These are phyloP conservation scores for Stevia rebaudiana DNA, from an alignment of 140 eudicot species.

Conservation along the genomic window DNA sequence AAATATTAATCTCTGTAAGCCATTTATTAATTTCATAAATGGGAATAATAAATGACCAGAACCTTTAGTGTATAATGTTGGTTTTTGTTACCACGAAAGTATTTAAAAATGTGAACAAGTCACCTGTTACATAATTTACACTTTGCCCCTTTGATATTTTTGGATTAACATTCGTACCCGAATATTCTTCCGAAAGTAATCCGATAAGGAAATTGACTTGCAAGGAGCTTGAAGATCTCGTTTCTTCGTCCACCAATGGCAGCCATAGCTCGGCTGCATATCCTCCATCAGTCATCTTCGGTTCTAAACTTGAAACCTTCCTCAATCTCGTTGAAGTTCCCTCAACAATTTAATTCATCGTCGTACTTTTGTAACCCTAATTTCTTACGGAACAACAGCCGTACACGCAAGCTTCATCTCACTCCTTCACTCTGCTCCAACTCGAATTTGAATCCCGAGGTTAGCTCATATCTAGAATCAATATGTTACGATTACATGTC, in stretches of 20 bases:
- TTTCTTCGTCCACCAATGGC: slow-evolving; percentile 28
- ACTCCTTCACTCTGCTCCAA: slow-evolving; percentile 48
- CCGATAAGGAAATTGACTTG: slow-evolving; percentile 7
- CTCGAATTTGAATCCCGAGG: slow-evolving; percentile 40
- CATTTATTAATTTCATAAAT: too few species aligned
- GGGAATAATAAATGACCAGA: not conserved
- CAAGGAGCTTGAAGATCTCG: not conserved
- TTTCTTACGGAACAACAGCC: slow-evolving; percentile 14
- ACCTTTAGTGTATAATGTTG: not conserved
- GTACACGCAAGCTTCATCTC: slow-evolving; percentile 36
- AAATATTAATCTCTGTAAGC: too few species aligned
- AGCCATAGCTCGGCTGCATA: slow-evolving; percentile 44
- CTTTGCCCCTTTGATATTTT: not conserved
- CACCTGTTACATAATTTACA: not conserved
- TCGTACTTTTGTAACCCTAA: slow-evolving; percentile 21
- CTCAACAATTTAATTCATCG: slow-evolving; percentile 1
- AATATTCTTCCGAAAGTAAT: not conserved
- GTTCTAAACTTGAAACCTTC: slow-evolving; percentile 30
- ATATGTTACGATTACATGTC: not conserved
- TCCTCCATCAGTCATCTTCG: slow-evolving; percentile 41
- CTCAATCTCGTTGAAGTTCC: slow-evolving; percentile 11
- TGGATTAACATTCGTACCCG: not conserved
- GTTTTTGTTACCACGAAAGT: not conserved
- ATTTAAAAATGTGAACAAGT: not conserved
- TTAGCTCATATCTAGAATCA: not conserved